Conservation (phyloP, 2,329 filamentous ascomycete genomes). For the Ramularia endophylla region DNA sequence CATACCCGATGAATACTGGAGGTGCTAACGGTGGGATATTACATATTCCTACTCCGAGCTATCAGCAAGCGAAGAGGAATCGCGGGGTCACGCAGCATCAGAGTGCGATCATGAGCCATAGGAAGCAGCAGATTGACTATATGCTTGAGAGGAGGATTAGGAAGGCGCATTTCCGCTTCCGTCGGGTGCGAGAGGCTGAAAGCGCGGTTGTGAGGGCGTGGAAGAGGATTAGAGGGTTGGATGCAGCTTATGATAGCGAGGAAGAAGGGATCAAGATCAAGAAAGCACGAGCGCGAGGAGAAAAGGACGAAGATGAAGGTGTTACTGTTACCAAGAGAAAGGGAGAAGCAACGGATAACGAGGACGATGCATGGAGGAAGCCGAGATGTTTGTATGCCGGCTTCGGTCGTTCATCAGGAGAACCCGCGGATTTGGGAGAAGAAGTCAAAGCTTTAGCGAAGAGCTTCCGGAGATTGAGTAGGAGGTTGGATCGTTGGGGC, state of each 20-base stretch:
- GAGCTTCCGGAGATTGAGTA: constrained; percentile 56
- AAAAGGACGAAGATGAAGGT: constrained; percentile 35
- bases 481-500: constrained; percentile 67
- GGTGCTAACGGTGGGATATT: constrained; percentile 6
- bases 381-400: constrained; percentile 38
- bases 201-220: constrained; percentile 63
- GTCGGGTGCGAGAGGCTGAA: constrained; percentile 56
- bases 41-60: constrained; percentile 30
- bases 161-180: constrained; percentile 57
- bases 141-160: constrained; percentile 71
- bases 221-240: constrained; percentile 52
- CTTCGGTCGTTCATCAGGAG: constrained; percentile 53
- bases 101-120: constrained; percentile 71
- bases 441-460: constrained; percentile 62
- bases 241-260: constrained; percentile 44
- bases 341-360: background rate
- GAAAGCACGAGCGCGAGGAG: constrained; percentile 21
- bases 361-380: constrained; percentile 24
- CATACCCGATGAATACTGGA: too few species aligned
- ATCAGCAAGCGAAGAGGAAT: constrained; percentile 48
- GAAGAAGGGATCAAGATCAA: constrained; percentile 29
- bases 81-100: constrained; percentile 77
- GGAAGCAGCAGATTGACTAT: constrained; percentile 73
- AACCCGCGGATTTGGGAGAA: constrained; percentile 71
- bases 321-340: constrained; percentile 8